Evolutionary conservation across 495 filamentous ascomycete genomes (phyloP).

Genomic region (Podospora pseudoanserina): DNA sequence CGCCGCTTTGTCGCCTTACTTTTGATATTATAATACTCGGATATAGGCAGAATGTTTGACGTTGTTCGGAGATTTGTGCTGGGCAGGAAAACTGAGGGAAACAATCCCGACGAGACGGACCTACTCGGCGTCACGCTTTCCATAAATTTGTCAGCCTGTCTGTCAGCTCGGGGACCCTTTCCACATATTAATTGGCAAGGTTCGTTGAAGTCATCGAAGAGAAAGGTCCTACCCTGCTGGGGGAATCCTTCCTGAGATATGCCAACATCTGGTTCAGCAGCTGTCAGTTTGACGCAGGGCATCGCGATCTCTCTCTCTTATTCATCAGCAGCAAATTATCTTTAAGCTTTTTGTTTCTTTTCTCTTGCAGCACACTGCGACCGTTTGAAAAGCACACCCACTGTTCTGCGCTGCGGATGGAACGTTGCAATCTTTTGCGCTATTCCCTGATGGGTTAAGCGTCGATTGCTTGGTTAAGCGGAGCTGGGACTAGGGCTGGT

Average conservation of each 20-base stretch:
- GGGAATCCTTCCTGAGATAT: background rate
- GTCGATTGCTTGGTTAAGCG: conserved; percentile 4
- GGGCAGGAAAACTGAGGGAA: background rate
- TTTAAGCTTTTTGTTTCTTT: background rate
- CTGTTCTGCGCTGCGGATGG: conserved; percentile 2
- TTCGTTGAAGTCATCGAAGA: background rate
- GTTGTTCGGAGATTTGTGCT: conserved; percentile 14
- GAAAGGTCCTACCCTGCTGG: background rate
- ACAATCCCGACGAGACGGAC: background rate
- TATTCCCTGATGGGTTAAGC: conserved; percentile 6
- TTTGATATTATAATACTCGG: background rate
- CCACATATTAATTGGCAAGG: background rate
- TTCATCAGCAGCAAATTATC: background rate
- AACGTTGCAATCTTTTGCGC: conserved; percentile 20
- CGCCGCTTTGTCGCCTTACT: background rate
- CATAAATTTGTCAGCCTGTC: background rate
- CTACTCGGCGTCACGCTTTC: background rate
- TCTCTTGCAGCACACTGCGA: conserved; percentile 7
- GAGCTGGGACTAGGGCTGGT: background rate
- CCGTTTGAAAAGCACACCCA: background rate
- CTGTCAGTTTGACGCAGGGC: background rate
- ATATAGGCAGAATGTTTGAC: background rate
- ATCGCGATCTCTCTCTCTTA: background rate
- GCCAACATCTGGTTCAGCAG: background rate
- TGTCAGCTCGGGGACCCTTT: background rate